phyloP scores from a whole-genome alignment of 495 filamentous ascomycete genomes.

The Neurospora tetrasperma region DNA sequence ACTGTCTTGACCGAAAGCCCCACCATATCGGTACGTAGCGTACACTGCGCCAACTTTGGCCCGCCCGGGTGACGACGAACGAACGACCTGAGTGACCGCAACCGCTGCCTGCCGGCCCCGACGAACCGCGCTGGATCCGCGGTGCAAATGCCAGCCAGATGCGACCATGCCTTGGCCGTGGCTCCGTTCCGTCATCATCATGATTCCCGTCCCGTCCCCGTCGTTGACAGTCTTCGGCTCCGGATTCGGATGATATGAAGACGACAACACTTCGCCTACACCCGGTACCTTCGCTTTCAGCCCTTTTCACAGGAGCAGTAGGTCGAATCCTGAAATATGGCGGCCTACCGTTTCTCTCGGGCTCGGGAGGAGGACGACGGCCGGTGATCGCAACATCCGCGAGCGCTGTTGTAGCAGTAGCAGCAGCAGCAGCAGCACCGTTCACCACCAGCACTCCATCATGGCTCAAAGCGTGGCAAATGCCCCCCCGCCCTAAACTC shows the following conservation, averaged over 20 bases:
- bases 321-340: not conserved
- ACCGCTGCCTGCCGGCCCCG: not conserved
- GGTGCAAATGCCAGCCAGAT: not conserved
- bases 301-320: not conserved
- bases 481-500: slow-evolving; percentile 64
- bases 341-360: not conserved
- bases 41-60: not conserved
- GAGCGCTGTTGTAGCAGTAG: not conserved
- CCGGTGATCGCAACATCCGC: not conserved
- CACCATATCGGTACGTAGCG: not conserved
- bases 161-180: not conserved
- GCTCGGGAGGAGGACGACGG: not conserved
- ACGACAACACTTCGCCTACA: not conserved
- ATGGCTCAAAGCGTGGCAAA: slow-evolving; percentile 18
- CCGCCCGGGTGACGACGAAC: not conserved
- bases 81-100: not conserved
- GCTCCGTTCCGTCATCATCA: not conserved
- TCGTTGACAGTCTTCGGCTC: not conserved
- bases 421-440: not conserved
- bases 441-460: not conserved
- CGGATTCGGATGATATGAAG: not conserved
- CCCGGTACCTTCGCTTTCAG: not conserved
- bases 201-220: not conserved
- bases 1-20: not conserved
- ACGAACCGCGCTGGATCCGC: not conserved